Base-by-base conservation (phyloP, 345 rosid genomes). In the Adansonia digitata region DNA sequence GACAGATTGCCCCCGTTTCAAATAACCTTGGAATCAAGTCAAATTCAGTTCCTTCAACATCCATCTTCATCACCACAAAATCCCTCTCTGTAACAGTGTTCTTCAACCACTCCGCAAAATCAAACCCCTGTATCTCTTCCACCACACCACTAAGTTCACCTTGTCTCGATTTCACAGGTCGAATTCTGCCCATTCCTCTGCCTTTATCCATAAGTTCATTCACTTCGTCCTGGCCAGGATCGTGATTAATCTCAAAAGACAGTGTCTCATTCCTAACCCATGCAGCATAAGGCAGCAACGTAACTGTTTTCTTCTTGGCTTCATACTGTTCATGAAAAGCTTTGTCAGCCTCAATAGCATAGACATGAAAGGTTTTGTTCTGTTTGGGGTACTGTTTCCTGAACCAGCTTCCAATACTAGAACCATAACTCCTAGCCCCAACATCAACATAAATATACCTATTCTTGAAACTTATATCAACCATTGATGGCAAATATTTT, bases 51-150 rank as follows among this genome's bases (percentile, higher is more conserved):
- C 99, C 99, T 87, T 96, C 98, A 48, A 96, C 99, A 68, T 96
- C 99, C 99, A 96, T 96, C 88, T 96, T 96, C 97, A 96, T 92
- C 86, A 93, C 97, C 76, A 96, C 97, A 76, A 88, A 96, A 79
- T 96, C 99, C 84, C 84, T 89, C 73, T 86, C 91, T 0, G 79
- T 83, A 65, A 93, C 95, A 0, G 87, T 89, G 34, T 75, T 87
- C 88, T 89, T 93, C 86, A 95, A 75, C 99, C 99, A 95, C 63
- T 85, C 87, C 0, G 97, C 98, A 29, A 95, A 93, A 87, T 93
- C 99, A 51, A 95, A 91, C 74, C 98, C 99, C 70, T 86, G 83
- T 69, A 95, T 91, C 81, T 67, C 77, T 45, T 91, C 85, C 70
- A 95, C 94, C 67, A 85, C 91, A 13, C 91, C 88, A 13, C 84